Evolutionary conservation across 192 early-diverging fungal genomes (phyloP), one percentile per base, ranked within the genome.

Genomic region (Backusella mclennaniae): DNA sequence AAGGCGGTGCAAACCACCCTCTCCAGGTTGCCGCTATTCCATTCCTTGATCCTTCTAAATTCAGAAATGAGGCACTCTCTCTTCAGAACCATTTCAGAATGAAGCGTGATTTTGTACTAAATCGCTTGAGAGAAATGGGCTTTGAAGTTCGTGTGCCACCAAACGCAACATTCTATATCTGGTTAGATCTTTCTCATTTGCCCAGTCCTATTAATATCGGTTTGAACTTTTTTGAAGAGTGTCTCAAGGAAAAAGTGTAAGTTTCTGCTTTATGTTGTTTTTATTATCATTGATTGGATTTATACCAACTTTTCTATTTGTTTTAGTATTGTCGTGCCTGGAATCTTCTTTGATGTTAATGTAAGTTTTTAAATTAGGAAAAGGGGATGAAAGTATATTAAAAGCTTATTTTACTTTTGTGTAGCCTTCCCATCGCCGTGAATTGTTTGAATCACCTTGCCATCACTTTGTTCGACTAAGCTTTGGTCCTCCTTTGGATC

Each of bases 271-370:
- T 17, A 15, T 36, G 31, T 39, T 39, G 11, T 21, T 36, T 35
- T 2, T 35, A 33, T 68, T 67, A 39, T 39, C 38, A 21, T 67
- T 6, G 21, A 11, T 36, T 68, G 35, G 3, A 11, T 26, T 26
- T 26, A 21, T 59, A 23, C 21, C 23, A 19, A 49, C 23, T 3
- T 6, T 26, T 59, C 3, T 26, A n/a, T 68, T 12, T 26, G 19
- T 68, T 46, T 46, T 67, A 71, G 78, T 5, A 75, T 74, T 59
- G 26, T 75, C 39, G 79, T 80, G 29, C 80, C 78, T 12, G 86
- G 86, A n/a, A 87, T 87, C 59, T 87, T 87, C 78, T 87, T 87
- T 38, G 86, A 87, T 79, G 80, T 87, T 31, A 87, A 87, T 52
- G 79, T 80, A 80, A 80, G 79, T 71, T 42, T n/a, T 15, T n/a